Evolutionary conservation across 2,329 filamentous ascomycete species (phyloP).

Genomic region (Trichoderma brevicompactum): DNA sequence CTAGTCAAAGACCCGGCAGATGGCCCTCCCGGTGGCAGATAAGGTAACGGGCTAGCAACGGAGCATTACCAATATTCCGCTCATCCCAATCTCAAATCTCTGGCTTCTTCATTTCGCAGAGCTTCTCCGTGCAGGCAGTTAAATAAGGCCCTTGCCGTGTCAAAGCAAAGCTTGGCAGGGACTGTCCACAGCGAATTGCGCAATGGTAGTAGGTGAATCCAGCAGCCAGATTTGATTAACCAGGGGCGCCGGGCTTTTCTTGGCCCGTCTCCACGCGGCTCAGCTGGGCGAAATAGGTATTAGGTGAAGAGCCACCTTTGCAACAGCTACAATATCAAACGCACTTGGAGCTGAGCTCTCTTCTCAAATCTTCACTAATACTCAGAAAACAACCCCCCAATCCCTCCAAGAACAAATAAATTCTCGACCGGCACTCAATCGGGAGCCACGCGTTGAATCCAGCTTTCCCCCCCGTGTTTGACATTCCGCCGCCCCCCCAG

Average conservation of each 20-base stretch:
- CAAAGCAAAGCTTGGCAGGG: not conserved
- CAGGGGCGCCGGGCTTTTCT: not conserved
- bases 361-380: not conserved
- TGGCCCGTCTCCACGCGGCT: slow-evolving; percentile 8
- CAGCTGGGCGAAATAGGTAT: not conserved
- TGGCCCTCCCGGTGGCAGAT: slow-evolving; percentile 19
- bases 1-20: slow-evolving; percentile 12
- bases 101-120: not conserved
- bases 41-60: not conserved
- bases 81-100: too few relatives aligned
- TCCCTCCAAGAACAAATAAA: not conserved
- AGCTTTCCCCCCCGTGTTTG: slow-evolving; percentile 15
- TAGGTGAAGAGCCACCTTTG: too few relatives aligned
- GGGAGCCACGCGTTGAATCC: not conserved
- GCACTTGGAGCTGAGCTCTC: too few relatives aligned
- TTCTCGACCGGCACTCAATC: not conserved
- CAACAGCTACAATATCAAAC: not conserved
- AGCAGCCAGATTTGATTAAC: not conserved
- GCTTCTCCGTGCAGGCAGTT: not conserved
- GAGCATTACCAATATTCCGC: not conserved
- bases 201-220: too few relatives aligned
- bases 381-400: not conserved
- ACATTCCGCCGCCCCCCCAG: slow-evolving; percentile 5
- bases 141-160: not conserved
- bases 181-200: not conserved